Evolutionary conservation across 176 grass and related monocot species (phyloP), one percentile per base, ranked within the genome.

Genomic region (Paspalum notatum): DNA sequence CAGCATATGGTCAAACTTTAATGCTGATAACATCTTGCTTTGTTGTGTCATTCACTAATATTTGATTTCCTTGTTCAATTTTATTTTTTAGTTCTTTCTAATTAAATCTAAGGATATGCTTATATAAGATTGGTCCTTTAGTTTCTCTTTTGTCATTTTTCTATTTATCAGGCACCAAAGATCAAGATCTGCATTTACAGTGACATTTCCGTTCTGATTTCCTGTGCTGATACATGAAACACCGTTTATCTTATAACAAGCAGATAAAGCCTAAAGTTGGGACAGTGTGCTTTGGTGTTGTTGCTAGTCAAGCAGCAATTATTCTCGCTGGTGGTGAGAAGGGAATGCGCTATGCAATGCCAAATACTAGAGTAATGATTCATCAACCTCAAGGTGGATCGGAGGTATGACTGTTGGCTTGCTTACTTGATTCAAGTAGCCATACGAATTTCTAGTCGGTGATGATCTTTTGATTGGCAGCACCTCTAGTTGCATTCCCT

Each of bases 331-430:
- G 92, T 17, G 96, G 96, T 78, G 92, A 98, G 83, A 98, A 95
- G 79, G 96, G 96, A 59, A 95, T 98, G 92, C 88, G 92, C 18
- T 98, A 98, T 84, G 85, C 90, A 15, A 99, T 99, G 96, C 96
- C 96, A 77, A 99, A 99, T 90, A 54, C 92, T 39, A 87, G 96
- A 88, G 85, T 99, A 72, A 93, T 99, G 96, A 93, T 99, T 78
- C 96, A 99, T 91, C 96, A 99, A 84, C 90, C 92, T 77, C 90
- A 94, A 88, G 94, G 88, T 74, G 92, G 90, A 86, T 95, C 85
- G 0, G 88, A 90, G 82, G 96, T 99, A 90, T 60, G 75, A 12
- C 74, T 85, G 43, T 69, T 61, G 62, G 63, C 56, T 72, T 66
- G 62, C 12, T 74, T 75, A 7, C 51, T 44, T 14, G 11, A 38